A percentile compares a stretch with the other conserved stretches of the same genome.
These are phyloP conservation scores for Sisymbrium irio DNA, from an alignment of 345 rosid species.

Conservation along the genomic window DNA sequence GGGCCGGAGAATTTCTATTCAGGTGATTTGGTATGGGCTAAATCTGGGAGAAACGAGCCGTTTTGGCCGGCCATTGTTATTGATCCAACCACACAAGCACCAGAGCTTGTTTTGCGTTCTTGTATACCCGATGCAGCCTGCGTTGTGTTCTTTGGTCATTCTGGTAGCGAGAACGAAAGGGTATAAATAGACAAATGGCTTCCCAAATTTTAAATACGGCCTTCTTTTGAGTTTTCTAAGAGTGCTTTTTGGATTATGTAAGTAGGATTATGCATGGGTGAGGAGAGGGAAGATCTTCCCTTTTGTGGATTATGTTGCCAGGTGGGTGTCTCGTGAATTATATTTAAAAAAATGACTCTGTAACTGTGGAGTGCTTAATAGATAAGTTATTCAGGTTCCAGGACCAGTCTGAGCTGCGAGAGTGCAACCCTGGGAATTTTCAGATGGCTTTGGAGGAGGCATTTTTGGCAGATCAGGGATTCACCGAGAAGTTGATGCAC, in stretches of 20 bases:
- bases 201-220: neutral
- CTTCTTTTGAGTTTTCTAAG: neutral
- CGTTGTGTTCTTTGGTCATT: constrained; percentile 85
- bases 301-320: constrained; percentile 68
- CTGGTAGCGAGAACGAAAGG: constrained; percentile 73
- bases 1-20: constrained; percentile 94
- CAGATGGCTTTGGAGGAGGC: constrained; percentile 92
- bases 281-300: constrained; percentile 85
- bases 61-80: constrained; percentile 94
- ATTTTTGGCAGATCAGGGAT: constrained; percentile 88
- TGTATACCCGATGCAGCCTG: constrained; percentile 93
- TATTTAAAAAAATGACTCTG: neutral
- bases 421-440: constrained; percentile 51
- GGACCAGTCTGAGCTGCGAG: constrained; percentile 67
- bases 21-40: constrained; percentile 96
- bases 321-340: constrained; percentile 39
- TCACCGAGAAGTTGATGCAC: constrained; percentile 77
- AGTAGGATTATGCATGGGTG: constrained; percentile 92
- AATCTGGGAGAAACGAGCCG: constrained; percentile 65
- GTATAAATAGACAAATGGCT: constrained; percentile 37
- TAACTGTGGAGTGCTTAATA: constrained; percentile 4
- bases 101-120: constrained; percentile 87
- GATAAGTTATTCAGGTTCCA: constrained; percentile 56
- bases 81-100: constrained; percentile 96
- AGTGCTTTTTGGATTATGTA: neutral